Base-by-base conservation (phyloP, 164 flowering plant species). In the Nymphaea thermarum region DNA sequence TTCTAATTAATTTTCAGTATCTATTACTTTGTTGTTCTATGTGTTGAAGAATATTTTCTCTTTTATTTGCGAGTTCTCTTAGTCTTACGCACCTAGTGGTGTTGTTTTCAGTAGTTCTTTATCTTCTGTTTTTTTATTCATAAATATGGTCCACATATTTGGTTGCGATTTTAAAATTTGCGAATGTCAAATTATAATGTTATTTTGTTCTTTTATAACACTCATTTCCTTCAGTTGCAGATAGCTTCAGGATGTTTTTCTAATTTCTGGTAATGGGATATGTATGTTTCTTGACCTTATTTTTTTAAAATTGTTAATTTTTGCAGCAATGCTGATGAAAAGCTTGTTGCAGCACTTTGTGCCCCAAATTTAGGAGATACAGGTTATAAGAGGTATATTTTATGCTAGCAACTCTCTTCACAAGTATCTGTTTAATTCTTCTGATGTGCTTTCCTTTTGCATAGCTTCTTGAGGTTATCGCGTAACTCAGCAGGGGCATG, bases 331-430 rank as follows among this genome's bases (percentile, higher is more conserved):
- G 79, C 90, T 73, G 99, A 95, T 84, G 99, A 95, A 79, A 95
- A 87, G 72, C 87, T 95, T 79, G 99, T 92, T 55, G 93, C 96
- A 71, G 92, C 97, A n/a, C 85, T 95, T 69, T 89, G 97, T 74
- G 68, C 88, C 68, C 82, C 80, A 69, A 71, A 74, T 70, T 65
- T 68, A 74, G 85, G 79, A 77, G 66, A 70, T 16, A 74, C 44
- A 66, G 84, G 78, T 53, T 60, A 70, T 62, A 76, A 82, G 66
- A 87, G 94, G 97, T 90, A 72, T 7, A 25, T 14, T 57, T 41
- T 57, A 51, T 68, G 57, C 36, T 6, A 14, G 41, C 62, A 44
- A 51, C 66, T 69, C 42, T 8, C 17, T 10, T 47, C 55, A 47
- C 12, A 47, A 47, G 55, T 14, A 7, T 47, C 55, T 47, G 3